Percentiles rank a stretch among this genome's conserved stretches.
phyloP scores from a whole-genome alignment of 805 yeast genomes.

The Ogataea chonburiensis region DNA sequence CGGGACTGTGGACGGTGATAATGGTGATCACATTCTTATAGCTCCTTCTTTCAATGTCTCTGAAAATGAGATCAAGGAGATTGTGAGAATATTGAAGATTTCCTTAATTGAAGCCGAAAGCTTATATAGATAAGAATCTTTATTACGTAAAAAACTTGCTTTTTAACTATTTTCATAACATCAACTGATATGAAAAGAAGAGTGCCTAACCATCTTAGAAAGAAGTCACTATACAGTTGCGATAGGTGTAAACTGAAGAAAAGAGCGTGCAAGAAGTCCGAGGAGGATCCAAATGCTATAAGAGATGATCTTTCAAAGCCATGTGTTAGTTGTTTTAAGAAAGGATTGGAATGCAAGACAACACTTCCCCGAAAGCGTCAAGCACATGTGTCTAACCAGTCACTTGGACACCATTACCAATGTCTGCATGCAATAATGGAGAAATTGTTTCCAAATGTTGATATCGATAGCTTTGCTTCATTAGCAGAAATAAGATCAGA shows the following conservation, averaged over 20 bases:
- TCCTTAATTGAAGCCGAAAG: conserved; percentile 4
- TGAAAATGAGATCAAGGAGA: conserved; percentile 34
- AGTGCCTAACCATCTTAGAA: conserved; percentile 6
- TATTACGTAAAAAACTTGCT: background rate
- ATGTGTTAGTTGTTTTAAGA: conserved; percentile 1
- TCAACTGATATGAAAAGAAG: conserved; percentile 3
- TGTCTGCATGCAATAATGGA: conserved; percentile 1
- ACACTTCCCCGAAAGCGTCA: conserved; percentile 3
- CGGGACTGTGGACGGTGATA: conserved; percentile 38
- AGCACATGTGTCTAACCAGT: background rate
- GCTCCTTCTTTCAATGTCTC: conserved; percentile 41
- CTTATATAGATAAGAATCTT: background rate
- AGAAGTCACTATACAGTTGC: conserved; percentile 3
- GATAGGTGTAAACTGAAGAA: conserved; percentile 1
- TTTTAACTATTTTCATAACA: background rate
- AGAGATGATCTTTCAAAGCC: background rate
- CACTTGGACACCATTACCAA: conserved; percentile 5
- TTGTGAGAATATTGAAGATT: conserved; percentile 34
- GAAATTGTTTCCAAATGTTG: conserved; percentile 3
- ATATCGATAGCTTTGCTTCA: conserved; percentile 3
- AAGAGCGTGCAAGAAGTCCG: conserved; percentile 4
- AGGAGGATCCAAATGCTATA: background rate
- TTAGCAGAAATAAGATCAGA: background rate
- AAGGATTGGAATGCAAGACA: conserved; percentile 6
- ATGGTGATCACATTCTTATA: conserved; percentile 39